Base-by-base conservation (phyloP, 208 protist species). In the Trypanosoma brucei region DNA sequence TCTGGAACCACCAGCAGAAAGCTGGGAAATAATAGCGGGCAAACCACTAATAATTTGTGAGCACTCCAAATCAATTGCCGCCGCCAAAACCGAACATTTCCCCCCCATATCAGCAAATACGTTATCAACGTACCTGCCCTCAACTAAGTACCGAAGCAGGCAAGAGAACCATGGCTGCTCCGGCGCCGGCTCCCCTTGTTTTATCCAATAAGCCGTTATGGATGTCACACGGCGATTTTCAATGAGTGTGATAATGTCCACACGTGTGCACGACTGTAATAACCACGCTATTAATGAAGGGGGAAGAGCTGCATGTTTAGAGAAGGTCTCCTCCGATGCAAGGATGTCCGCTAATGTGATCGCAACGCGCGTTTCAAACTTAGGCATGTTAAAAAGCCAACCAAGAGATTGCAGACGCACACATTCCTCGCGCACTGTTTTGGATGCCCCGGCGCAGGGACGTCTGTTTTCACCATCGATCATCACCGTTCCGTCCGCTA, bases 361-460 rank as follows among this genome's bases (percentile, higher is more conserved):
- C 4, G 52, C 8, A 37, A 90, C 67, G 1, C 65, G 62, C 0
- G 83, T 79, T 40, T 76, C 78, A 64, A 91, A 93, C 39, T 68
- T 53, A 8, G 87, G 87, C 87, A 91, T 91, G 0, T 73, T 68
- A 59, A 84, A 81, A 11, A 78, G 48, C 83, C 83, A 91, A 0
- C 76, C 81, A 4, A 6, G 4, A 33, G 79, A 78, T 30, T 31
- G 9, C 7, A 79, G 42, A 35, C 75, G 78, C 0, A 2, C 33
- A 3, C 81, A 57, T 38, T 88, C 87, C 49, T 84, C 79, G 2
- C 33, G 50, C 7, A 90, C 30, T 11, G 73, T 87, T 31, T 46
- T 31, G 8, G 70, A 44, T 9, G 85, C 78, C 3, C 72, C 70
- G 13, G 65, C 22, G 8, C 44, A 7, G 1, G 63, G 45, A 31